Conservation (phyloP, 257 asterid genomes). For the Solanum clarkiae region DNA sequence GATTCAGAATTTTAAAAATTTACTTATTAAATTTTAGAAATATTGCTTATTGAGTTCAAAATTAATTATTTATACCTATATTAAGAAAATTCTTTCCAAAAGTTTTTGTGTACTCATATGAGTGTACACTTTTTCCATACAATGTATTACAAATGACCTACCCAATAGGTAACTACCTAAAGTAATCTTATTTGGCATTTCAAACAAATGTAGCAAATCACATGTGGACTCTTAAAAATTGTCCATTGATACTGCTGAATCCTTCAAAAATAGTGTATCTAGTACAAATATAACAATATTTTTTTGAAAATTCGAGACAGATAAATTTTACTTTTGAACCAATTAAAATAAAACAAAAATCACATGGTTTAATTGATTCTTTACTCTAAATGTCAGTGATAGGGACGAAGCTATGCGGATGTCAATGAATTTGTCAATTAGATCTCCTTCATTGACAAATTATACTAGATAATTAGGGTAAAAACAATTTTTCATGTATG, state of each 20-base stretch:
- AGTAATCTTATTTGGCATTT: neutral
- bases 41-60: neutral
- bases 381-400: neutral
- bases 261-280: rapidly evolving
- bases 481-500: neutral
- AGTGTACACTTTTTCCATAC: neutral
- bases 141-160: neutral
- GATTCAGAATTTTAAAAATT: neutral
- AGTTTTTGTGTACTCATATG: neutral
- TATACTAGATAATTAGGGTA: neutral
- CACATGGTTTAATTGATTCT: neutral
- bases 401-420: neutral
- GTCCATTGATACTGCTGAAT: rapidly evolving
- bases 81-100: neutral
- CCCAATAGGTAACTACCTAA: neutral
- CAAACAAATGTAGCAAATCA: neutral
- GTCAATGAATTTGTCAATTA: neutral
- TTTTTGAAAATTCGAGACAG: neutral
- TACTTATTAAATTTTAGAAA: neutral
- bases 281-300: neutral
- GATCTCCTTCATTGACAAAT: neutral
- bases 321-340: neutral
- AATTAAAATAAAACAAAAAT: neutral
- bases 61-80: neutral
- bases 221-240: neutral